Evolutionary conservation across 2,329 filamentous ascomycete species (phyloP), one percentile per base, ranked within the genome.

Genomic region (Fusarium sp.): DNA sequence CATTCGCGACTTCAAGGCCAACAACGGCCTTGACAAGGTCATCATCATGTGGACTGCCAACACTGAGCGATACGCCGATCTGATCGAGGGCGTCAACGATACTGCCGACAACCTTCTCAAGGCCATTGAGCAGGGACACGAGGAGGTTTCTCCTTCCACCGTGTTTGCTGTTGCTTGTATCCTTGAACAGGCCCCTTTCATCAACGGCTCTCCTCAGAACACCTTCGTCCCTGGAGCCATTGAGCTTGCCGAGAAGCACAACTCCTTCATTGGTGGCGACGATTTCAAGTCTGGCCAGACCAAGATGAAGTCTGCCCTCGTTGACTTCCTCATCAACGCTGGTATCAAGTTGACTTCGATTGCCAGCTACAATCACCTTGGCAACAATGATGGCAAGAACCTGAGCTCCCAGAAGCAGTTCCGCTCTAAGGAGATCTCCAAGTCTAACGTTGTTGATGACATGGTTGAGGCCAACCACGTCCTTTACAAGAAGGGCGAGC

Each of bases 201-300:
- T 99, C 90, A 99, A 99, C 81, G 96, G 96, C 61, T 99, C 96
- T 68, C 96, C 96, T 33, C 96, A 99, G 82, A 99, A 99, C 87
- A 99, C 96, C 43, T 98, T 99, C 75, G 95, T 99, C 20, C 95
- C 95, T 10, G 96, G 96, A 76, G 92, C 91, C 63, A 90, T 98
- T 72, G 86, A 95, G 77, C 89, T 99, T 60, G 96, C 96, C 22
- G 92, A 96, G 84, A 86, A 91, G 81, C 90, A 96, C 81, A 86
- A 88, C 58, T 89, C 94, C 66, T 99, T 97, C 84, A 94, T 99
- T 75, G 96, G 96, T 61, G 96, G 96, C 70, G 96, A 99, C 76
- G 96, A 99, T 83, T 99, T 99, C 90, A 99, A 99, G 86, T 98
- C 96, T 67, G 96, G 96, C 67, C 96, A 99, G 86, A 99, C 96